Evolutionary conservation across 306 rosid genomes (phyloP), one percentile per base, ranked within the genome.

Genomic region (Hippophae gyantsensis): DNA sequence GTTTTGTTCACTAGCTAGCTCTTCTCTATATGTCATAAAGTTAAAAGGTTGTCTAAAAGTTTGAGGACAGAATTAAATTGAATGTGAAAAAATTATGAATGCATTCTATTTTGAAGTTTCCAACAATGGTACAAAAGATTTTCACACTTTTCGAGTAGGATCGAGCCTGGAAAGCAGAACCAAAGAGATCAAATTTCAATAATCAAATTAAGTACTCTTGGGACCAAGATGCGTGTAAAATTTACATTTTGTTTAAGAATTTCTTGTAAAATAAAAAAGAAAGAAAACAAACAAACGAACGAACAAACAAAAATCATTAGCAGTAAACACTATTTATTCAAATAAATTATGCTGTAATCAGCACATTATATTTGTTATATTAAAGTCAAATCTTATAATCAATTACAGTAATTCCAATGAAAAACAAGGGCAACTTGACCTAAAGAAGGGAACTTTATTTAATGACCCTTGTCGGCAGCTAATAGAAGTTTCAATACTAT

Each of bases 271-370:
- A 18, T 18, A 18, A 18, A 18, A 18, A 18, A 18, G 1, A 18
- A 18, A 18, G 1, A 18, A 18, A 18, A 18, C 18, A 18, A 18
- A 18, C 18, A 18, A 18, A 18, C 18, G 0, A 18, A 18, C 18
- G 0, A 18, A 18, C 23, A 18, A 18, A 18, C 23, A 18, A 18
- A 18, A 18, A 18, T 18, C 23, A 18, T 18, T 18, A 18, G 1
- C 23, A 12, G 5, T 48, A 48, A 10, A 49, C 71, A 18, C 23
- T 18, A 60, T 69, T 58, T 72, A 68, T 27, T 64, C 54, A 67
- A 70, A 61, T 76, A 70, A 84, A 62, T 73, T 54, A 84, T 73
- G 76, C 68, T 74, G 78, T 75, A 75, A 83, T 57, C 42, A 66
- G 52, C 50, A 68, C 80, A 73, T 83, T 76, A 80, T 18, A 18